Evolutionary conservation across 208 protist species (phyloP), one percentile per base, ranked within the genome.

Genomic region (Blechomonas ayalai): DNA sequence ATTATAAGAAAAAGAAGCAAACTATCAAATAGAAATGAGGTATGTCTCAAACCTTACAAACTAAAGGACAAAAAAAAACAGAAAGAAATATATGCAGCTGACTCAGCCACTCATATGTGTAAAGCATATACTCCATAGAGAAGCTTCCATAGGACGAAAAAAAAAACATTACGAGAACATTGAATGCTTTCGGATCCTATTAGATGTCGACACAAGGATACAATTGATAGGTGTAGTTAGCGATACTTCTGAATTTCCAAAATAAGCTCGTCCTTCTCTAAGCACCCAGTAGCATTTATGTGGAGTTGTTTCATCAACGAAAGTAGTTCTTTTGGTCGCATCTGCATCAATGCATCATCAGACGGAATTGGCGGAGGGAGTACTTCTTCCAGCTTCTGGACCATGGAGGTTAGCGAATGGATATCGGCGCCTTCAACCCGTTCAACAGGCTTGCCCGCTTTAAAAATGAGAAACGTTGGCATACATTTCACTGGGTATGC

Each of bases 391-490:
- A 78, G 48, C n/a, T 77, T 52, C 25, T 54, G 27, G 2, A 82
- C 58, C 13, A 70, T 15, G 15, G 39, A 39, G 1, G 34, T 47
- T 4, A 82, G 44, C 4, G 65, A 50, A 22, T 67, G 65, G 10
- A 85, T 72, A 35, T 83, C 71, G 3, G 75, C 68, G 34, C 80
- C 80, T 28, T 89, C 80, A 41, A 89, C 59, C 8, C 58, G 62
- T 2, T 73, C 52, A 18, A 82, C 58, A 12, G 73, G 47, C 2
- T 59, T 68, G 7, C 75, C 80, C 26, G 39, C 51, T 38, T 81
- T 82, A 31, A 84, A 82, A 29, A 82, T 67, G 22, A 59, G 52
- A 41, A 89, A 89, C 0, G 80, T 85, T 12, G 75, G 80, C 72
- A 85, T 84, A 6, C 57, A 65, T 6, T 52, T 42, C 3, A 89